Base-by-base conservation (phyloP, 1,139 yeast genomes). In the Diutina rugosa region DNA sequence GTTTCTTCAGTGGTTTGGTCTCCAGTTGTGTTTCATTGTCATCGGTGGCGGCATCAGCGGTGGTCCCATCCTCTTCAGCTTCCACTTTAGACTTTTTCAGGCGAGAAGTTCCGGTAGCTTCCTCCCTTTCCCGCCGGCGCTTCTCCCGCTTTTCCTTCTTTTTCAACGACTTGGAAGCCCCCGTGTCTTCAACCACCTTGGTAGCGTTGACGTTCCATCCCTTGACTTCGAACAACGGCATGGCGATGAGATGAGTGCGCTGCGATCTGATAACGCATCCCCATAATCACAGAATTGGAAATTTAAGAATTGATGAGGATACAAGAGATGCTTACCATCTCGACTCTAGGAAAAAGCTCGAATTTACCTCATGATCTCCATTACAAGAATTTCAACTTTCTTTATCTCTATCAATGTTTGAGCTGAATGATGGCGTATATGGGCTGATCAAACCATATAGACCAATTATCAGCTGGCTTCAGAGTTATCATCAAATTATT, bases 191-290 rank as follows among this genome's bases (percentile, higher is more conserved):
- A 1, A 77, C 82, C 21, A 86, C 78, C 61, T 77, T 74, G 52
- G 76, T 72, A 58, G 75, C 71, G 61, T 85, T 81, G 59, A 89
- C 69, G 60, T 85, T 78, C 96, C 96, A 89, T 21, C 95, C 96
- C 55, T 84, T 87, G 18, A 87, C 90, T 67, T 85, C 79, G 66
- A 89, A 89, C 62, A 88, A 75, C 35, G 87, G 81, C 93, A 86
- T 87, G 53, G 53, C 28, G 51, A 47, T 47, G 51, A 47, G 49
- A 46, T 46, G 49, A 21, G 51, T 26, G 51, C 30, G 51, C 35
- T 26, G 51, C 38, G 29, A 35, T 35, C 41, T 35, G 41, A 35
- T 35, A 35, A 35, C 41, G 41, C 41, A 35, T 10, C n/a, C 14
- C 41, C 41, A 35, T 10, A 35, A 2, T 35, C 2, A 35, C 26